These are phyloP conservation scores for Brassica hybrid DNA, from an alignment of 441 rosid species.

Conservation along the genomic window DNA sequence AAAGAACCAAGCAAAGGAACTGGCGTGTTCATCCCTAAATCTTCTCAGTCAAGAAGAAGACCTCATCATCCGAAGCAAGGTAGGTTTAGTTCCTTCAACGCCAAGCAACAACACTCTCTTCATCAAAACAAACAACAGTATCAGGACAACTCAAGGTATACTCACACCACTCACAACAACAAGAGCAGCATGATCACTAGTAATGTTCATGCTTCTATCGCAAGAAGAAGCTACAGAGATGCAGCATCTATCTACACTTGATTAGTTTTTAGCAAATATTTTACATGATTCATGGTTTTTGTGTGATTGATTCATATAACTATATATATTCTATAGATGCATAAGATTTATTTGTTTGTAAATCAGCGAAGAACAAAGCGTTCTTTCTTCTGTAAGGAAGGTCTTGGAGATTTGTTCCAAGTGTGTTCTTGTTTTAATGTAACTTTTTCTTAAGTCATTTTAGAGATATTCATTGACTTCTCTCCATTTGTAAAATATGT, in stretches of 20 bases:
- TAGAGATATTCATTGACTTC: slow-evolving; percentile 27
- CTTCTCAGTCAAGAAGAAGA: slow-evolving; percentile 73
- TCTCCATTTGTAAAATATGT: slow-evolving; percentile 25
- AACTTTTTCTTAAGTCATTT: slow-evolving; percentile 17
- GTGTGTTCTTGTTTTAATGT: slow-evolving; percentile 21
- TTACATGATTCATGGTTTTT: slow-evolving; percentile 14
- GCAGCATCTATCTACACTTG: slow-evolving; percentile 41
- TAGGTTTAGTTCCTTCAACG: slow-evolving; percentile 51
- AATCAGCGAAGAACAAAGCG: slow-evolving; percentile 29
- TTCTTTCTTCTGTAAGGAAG: slow-evolving; percentile 16
- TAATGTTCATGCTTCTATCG: slow-evolving; percentile 44
- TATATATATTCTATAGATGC: slow-evolving; percentile 11
- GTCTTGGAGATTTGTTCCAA: slow-evolving; percentile 30
- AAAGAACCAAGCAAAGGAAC: slow-evolving; percentile 91
- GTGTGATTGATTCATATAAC: slow-evolving; percentile 37
- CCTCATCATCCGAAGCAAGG: slow-evolving; percentile 51
- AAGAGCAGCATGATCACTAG: slow-evolving; percentile 18
- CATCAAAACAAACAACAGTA: slow-evolving; percentile 37
- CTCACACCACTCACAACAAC: slow-evolving; percentile 48
- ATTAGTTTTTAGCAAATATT: slow-evolving; percentile 2
- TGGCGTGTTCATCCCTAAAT: slow-evolving; percentile 87
- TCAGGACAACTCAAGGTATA: slow-evolving; percentile 46
- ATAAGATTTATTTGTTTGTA: slow-evolving; percentile 40
- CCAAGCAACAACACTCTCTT: slow-evolving; percentile 48
- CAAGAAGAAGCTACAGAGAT: slow-evolving; percentile 48